A percentile compares a stretch with the other conserved stretches of the same genome.
phyloP scores from a whole-genome alignment of 192 early-diverging fungal species.

The Entomortierella parvispora region DNA sequence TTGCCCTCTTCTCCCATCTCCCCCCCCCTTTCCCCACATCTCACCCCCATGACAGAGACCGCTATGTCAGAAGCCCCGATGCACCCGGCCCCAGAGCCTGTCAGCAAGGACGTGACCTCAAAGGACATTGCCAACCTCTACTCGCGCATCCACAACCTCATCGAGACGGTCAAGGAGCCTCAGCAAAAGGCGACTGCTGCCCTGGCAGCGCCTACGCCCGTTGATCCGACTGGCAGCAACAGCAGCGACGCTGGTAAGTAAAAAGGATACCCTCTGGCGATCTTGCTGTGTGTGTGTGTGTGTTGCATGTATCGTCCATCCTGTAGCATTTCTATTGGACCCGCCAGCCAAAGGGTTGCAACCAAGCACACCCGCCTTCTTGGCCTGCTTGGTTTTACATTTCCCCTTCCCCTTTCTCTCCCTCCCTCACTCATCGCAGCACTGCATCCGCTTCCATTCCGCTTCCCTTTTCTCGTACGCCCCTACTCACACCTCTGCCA shows the following conservation, averaged over 20 bases:
- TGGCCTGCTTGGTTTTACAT: background rate
- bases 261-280: too few species aligned
- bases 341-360: too few species aligned
- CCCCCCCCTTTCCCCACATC: background rate
- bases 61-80: conserved; percentile 33
- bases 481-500: background rate
- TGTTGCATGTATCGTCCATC: too few species aligned
- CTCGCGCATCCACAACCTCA: conserved; percentile 59
- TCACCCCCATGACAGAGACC: background rate
- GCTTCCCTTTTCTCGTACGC: background rate
- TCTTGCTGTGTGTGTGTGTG: too few species aligned
- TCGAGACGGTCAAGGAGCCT: conserved; percentile 57
- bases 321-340: too few species aligned
- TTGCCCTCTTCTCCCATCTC: background rate
- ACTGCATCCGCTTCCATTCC: background rate
- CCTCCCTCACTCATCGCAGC: background rate
- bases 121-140: conserved; percentile 62
- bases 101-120: conserved; percentile 56
- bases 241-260: background rate
- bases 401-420: background rate
- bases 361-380: too few species aligned
- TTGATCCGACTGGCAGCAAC: background rate
- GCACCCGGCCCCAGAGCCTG: conserved; percentile 19
- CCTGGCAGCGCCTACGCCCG: background rate
- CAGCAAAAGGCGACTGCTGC: conserved; percentile 48